A percentile compares a stretch with the other conserved stretches of the same genome.
phyloP scores from a whole-genome alignment of 805 yeast species.

The Pichia deserticola region DNA sequence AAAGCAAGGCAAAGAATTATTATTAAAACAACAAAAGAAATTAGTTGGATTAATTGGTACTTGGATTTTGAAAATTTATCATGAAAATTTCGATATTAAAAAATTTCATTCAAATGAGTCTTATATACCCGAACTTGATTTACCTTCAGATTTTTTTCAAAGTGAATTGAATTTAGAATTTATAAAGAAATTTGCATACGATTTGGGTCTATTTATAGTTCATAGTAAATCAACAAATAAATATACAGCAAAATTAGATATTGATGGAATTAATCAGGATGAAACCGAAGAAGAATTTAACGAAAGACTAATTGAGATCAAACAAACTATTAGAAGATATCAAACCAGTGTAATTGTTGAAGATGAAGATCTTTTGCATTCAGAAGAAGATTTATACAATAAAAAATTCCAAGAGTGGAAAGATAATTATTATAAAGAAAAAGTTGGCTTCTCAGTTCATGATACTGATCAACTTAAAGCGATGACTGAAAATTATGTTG shows the following conservation, averaged over 20 bases:
- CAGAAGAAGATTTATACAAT: slow-evolving; percentile 59
- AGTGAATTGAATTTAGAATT: slow-evolving; percentile 48
- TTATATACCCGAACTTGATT: slow-evolving; percentile 35
- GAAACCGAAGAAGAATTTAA: slow-evolving; percentile 61
- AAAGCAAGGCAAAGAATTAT: slow-evolving; percentile 54
- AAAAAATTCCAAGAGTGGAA: slow-evolving; percentile 77
- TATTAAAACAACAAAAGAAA: slow-evolving; percentile 68
- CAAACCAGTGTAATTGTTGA: slow-evolving; percentile 59
- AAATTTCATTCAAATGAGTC: slow-evolving; percentile 29
- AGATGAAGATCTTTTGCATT: slow-evolving; percentile 43
- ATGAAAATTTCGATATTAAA: slow-evolving; percentile 27
- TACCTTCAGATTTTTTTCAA: slow-evolving; percentile 41
- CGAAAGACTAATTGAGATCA: slow-evolving; percentile 42
- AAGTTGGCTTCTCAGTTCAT: slow-evolving; percentile 59
- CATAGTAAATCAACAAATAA: slow-evolving; percentile 53
- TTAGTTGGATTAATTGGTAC: slow-evolving; percentile 52
- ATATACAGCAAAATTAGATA: slow-evolving; percentile 55
- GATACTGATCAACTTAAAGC: slow-evolving; percentile 55
- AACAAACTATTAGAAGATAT: slow-evolving; percentile 53
- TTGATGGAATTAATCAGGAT: slow-evolving; percentile 64
- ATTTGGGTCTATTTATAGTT: slow-evolving; percentile 56
- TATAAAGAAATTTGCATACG: slow-evolving; percentile 55
- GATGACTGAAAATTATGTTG: slow-evolving; percentile 73
- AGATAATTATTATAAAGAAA: slow-evolving; percentile 74
- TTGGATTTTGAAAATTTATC: slow-evolving; percentile 34